Evolutionary conservation across 306 rosid species (phyloP).

Genomic region (Cyamopsis tetragonoloba): DNA sequence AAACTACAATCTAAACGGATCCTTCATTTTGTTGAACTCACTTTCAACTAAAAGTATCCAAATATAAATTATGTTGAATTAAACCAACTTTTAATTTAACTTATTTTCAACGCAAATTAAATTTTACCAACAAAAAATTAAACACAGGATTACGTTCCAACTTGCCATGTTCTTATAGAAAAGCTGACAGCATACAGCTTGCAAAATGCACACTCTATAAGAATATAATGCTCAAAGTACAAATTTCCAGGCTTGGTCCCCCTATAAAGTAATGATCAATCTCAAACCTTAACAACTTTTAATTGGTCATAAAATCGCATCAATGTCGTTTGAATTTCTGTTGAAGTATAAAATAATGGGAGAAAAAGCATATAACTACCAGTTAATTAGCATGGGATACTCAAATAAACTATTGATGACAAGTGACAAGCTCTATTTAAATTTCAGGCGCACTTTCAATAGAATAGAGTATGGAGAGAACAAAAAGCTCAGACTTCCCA

Average conservation of each 20-base stretch:
- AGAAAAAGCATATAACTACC: neutral
- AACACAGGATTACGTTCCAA: no score
- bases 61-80: no score
- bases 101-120: no score
- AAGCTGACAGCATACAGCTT: constrained; percentile 12
- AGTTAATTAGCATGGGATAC: neutral
- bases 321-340: neutral
- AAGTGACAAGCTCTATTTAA: neutral
- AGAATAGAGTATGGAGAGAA: neutral
- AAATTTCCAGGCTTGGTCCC: neutral
- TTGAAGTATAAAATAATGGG: neutral
- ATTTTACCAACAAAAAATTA: no score
- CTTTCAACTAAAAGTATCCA: no score
- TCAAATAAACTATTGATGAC: constrained; percentile 5
- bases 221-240: constrained; percentile 8
- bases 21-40: no score
- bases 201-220: neutral
- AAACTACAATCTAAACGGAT: no score
- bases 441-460: constrained; percentile 10
- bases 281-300: neutral
- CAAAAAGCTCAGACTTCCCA: neutral
- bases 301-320: neutral
- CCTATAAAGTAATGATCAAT: neutral
- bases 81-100: no score
- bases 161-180: neutral